Conservation (phyloP, 352 stramenopile species). For the Phytophthora pini region DNA sequence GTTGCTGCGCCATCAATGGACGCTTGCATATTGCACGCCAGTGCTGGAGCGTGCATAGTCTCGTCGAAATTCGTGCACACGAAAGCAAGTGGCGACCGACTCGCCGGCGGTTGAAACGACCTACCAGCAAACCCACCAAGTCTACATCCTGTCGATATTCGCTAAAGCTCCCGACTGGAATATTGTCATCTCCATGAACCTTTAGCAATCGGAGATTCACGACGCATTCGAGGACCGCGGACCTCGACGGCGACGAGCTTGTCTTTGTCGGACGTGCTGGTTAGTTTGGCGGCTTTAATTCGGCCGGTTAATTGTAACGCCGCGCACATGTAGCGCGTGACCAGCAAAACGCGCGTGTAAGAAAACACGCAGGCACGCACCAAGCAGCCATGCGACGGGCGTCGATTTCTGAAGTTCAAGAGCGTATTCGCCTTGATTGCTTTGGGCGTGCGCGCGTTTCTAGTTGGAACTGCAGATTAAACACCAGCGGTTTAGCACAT, state of each 20-base stretch:
- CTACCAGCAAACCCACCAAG: no score
- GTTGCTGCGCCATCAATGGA: not conserved
- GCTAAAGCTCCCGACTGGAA: not conserved
- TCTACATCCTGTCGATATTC: no score
- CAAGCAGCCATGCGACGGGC: conserved; percentile 19
- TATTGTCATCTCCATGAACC: conserved; percentile 3
- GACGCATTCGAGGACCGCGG: not conserved
- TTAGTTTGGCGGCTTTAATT: conserved; percentile 4
- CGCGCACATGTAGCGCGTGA: not conserved
- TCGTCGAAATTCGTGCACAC: not conserved
- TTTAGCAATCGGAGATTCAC: conserved; percentile 16
- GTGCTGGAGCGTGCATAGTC: conserved; percentile 14
- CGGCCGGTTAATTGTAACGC: not conserved
- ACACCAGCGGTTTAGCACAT: not conserved
- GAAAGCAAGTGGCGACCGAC: no score
- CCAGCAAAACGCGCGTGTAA: conserved; percentile 6
- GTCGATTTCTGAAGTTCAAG: conserved; percentile 7
- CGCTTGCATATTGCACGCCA: conserved; percentile 9
- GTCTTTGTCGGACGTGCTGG: not conserved
- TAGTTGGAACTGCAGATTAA: conserved; percentile 12
- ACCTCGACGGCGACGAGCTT: conserved; percentile 8
- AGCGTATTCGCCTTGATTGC: conserved; percentile 13
- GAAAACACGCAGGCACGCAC: conserved; percentile 16
- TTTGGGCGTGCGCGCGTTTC: conserved; percentile 1
- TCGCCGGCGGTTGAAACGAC: not conserved